Conservation (phyloP, 2,329 filamentous ascomycete species). For the Colletotrichum paranaense region DNA sequence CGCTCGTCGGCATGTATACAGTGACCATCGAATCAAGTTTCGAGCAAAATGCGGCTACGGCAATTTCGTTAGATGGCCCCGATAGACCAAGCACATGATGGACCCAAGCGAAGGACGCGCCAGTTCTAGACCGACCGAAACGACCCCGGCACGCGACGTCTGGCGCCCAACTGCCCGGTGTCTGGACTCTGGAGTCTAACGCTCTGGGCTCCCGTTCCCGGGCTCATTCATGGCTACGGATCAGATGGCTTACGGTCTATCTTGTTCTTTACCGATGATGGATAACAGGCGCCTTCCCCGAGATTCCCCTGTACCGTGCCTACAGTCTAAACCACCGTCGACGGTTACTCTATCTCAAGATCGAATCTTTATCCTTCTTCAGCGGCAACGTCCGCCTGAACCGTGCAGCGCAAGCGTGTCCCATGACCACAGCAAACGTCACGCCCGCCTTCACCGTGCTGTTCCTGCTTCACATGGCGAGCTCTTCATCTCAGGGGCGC, state of each 20-base stretch:
- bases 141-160: background rate
- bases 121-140: background rate
- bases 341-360: too few species aligned
- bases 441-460: background rate
- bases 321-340: too few species aligned
- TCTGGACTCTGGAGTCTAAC: background rate
- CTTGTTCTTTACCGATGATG: too few species aligned
- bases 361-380: background rate
- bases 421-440: background rate
- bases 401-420: constrained; percentile 11
- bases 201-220: background rate
- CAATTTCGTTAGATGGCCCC: background rate
- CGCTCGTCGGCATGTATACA: background rate
- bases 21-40: background rate
- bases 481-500: too few species aligned
- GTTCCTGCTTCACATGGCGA: background rate
- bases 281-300: background rate
- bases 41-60: background rate
- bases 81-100: constrained; percentile 6
- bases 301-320: background rate
- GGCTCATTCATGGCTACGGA: background rate
- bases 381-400: background rate
- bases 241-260: background rate
- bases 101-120: background rate
- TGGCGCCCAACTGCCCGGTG: background rate